Evolutionary conservation across 495 filamentous ascomycete genomes (phyloP).

Genomic region (Tuber brumale): DNA sequence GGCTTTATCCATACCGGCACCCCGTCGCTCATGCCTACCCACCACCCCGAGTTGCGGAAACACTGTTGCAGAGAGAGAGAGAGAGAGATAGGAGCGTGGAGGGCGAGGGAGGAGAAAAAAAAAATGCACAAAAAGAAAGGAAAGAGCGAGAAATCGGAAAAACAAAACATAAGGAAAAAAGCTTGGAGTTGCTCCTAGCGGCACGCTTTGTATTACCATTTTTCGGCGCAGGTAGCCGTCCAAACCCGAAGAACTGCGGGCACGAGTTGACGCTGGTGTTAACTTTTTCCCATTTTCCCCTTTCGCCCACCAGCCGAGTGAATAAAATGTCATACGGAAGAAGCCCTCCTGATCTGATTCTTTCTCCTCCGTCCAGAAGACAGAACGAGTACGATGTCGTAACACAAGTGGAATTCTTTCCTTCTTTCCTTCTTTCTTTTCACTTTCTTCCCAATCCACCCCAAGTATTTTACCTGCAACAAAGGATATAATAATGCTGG

Average conservation of each 20-base stretch:
- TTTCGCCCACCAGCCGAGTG: constrained; percentile 30
- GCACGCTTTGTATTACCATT: constrained; percentile 25
- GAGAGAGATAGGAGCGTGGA: not conserved
- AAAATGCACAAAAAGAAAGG: not conserved
- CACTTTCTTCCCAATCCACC: not conserved
- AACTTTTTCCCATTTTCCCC: constrained; percentile 17
- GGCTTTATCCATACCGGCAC: constrained; percentile 15
- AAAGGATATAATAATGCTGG: not conserved
- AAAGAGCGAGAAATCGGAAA: not conserved
- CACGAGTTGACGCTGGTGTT: constrained; percentile 11
- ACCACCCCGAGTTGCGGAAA: constrained; percentile 39
- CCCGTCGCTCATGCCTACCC: constrained; percentile 22
- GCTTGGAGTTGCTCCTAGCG: constrained; percentile 37
- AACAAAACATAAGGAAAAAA: constrained; percentile 1
- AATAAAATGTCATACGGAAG: constrained; percentile 17
- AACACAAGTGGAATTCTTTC: not conserved
- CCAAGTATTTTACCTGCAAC: not conserved
- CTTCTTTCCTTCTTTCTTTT: not conserved
- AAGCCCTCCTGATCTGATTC: not conserved
- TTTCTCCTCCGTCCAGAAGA: not conserved
- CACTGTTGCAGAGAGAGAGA: constrained; percentile 35
- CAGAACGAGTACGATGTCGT: not conserved
- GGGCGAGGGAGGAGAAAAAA: not conserved
- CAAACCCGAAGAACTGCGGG: constrained; percentile 22
- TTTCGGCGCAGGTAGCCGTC: constrained; percentile 34